These are phyloP conservation scores for Penicillium aurantiogriseum DNA, from an alignment of 2,329 filamentous ascomycete genomes.

Conservation along the genomic window DNA sequence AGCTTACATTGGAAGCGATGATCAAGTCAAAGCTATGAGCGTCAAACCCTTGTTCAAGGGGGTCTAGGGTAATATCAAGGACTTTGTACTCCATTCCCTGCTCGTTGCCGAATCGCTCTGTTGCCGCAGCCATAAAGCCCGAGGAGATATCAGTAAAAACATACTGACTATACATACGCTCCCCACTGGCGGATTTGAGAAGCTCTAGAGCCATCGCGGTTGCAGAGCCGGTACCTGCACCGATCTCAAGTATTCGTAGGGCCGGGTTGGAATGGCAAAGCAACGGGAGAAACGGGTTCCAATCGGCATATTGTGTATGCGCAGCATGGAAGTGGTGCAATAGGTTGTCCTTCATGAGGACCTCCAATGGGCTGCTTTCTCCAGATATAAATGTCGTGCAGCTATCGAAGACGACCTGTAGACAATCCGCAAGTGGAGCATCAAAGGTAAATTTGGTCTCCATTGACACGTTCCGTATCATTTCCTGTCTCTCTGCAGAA, in stretches of 20 bases:
- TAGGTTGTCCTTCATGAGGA: conserved; percentile 10
- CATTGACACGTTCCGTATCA: background rate
- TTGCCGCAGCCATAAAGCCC: conserved; percentile 5
- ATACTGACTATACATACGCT: conserved; percentile 11
- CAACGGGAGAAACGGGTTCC: background rate
- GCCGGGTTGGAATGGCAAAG: conserved; percentile 3
- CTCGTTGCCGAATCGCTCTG: background rate
- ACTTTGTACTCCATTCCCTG: conserved; percentile 2
- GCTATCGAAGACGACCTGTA: background rate
- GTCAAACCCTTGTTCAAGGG: conserved; percentile 6
- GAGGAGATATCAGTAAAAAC: conserved; percentile 20
- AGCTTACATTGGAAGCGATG: conserved; percentile 9
- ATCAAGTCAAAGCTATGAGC: conserved; percentile 7
- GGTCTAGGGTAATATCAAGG: conserved; percentile 6
- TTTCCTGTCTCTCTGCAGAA: background rate
- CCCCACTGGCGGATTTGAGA: background rate
- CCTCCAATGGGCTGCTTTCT: background rate
- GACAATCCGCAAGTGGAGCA: background rate
- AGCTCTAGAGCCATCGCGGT: conserved; percentile 9
- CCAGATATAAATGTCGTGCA: background rate
- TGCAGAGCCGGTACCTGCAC: conserved; percentile 13
- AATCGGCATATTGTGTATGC: conserved; percentile 8
- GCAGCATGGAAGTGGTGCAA: conserved; percentile 6
- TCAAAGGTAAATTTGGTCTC: conserved; percentile 5
- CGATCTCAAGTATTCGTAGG: conserved; percentile 13